Evolutionary conservation across 805 yeast genomes (phyloP), one percentile per base, ranked within the genome.

Genomic region (Candida morakotiae): DNA sequence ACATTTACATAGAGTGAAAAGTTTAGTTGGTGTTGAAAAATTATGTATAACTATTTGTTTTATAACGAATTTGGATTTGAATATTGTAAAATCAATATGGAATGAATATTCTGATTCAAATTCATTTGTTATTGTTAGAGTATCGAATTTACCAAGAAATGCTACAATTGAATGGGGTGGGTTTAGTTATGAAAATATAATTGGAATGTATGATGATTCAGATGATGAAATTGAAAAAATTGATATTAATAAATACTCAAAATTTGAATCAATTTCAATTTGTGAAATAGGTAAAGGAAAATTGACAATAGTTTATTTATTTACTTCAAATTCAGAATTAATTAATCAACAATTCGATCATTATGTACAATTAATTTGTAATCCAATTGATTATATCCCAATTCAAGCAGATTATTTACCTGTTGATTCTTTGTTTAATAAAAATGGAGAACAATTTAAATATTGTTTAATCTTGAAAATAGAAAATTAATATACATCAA

Each of bases 81-180:
- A 51, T 0, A 30, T 52, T 3, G 74, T 67, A 0, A 39, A 54
- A 2, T 44, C 56, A 15, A 56, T 67, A 0, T 83, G 87, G 83
- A 15, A 31, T 22, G 26, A 27, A 13, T 34, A 26, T 15, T 9
- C 26, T n/a, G 4, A 26, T 6, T 34, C 48, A 40, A 24, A 47
- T 25, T 48, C 63, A 37, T 52, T 83, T 25, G 52, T 79, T 9
- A 64, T 83, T 9, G 82, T 76, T 0, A 66, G 71, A 46, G 82
- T 83, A 1, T 55, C 64, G 0, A 69, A 60, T 23, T 60, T 87
- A 35, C 95, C 95, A 5, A 73, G 71, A 36, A 63, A 65, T 27
- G 87, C 89, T 0, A 53, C 55, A 15, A 73, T 83, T 23, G 95
- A 87, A 60, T 84, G 94, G 91, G 76, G 81, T 25, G 94, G 91